A percentile compares a stretch with the other conserved stretches of the same genome.
Conservation (phyloP, 306 rosid genomes). For the Sicyos edulis region DNA sequence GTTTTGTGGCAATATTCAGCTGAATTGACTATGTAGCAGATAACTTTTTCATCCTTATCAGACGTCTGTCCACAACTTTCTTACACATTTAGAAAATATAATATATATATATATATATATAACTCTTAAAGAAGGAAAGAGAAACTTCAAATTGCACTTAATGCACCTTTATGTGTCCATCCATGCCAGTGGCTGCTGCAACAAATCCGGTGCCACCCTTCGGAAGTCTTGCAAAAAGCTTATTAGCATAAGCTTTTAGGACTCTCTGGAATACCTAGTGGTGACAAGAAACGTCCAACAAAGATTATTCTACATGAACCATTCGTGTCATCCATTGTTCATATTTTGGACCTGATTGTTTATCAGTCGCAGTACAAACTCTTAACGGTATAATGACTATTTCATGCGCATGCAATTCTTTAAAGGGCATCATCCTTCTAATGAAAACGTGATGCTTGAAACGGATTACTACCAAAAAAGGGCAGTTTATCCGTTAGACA, state of each 20-base stretch:
- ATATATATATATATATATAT: slow-evolving; percentile 19
- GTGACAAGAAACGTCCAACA: slow-evolving; percentile 27
- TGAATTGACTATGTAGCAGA: slow-evolving; percentile 90
- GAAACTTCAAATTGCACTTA: slow-evolving; percentile 19
- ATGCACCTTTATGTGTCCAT: slow-evolving; percentile 94
- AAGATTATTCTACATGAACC: slow-evolving; percentile 6
- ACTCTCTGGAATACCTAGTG: slow-evolving; percentile 84
- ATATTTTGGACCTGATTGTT: neutral
- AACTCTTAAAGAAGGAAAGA: slow-evolving; percentile 23
- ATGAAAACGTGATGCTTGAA: neutral
- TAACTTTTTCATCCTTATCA: slow-evolving; percentile 94
- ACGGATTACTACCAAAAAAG: neutral
- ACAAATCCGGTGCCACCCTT: slow-evolving; percentile 97
- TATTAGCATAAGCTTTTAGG: slow-evolving; percentile 90
- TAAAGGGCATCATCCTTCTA: neutral
- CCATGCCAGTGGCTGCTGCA: slow-evolving; percentile 99
- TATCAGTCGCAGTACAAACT: neutral
- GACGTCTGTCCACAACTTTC: slow-evolving; percentile 64
- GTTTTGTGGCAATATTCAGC: slow-evolving; percentile 96
- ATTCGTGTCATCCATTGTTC: neutral
- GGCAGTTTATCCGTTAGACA: neutral
- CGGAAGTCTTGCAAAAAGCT: slow-evolving; percentile 81
- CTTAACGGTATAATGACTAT: neutral
- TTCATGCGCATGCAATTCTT: slow-evolving; percentile 8
- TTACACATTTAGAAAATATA: slow-evolving; percentile 18